These are phyloP conservation scores for Paraleonurus japonicus DNA, from an alignment of 257 asterid genomes.

Conservation along the genomic window DNA sequence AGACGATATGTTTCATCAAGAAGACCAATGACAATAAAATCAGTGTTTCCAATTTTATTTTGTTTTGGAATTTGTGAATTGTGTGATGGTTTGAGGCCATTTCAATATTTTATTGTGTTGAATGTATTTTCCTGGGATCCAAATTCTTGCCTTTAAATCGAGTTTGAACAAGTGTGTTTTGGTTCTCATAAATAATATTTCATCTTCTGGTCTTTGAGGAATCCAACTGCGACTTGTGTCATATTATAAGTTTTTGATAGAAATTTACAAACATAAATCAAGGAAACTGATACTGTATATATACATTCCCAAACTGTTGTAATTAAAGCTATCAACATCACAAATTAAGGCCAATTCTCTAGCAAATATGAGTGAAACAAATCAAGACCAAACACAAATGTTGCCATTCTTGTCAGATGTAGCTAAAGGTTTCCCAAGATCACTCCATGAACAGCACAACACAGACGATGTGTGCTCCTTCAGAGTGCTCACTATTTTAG, in stretches of 20 bases:
- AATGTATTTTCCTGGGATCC: too few species aligned
- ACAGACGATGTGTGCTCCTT: slow-evolving; percentile 80
- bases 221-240: background rate
- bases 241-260: background rate
- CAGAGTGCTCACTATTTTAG: slow-evolving; percentile 64
- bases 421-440: slow-evolving; percentile 77
- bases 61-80: too few species aligned
- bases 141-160: too few species aligned
- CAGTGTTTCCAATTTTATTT: too few species aligned
- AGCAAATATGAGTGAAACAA: background rate
- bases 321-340: slow-evolving; percentile 12
- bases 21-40: too few species aligned
- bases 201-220: too few species aligned
- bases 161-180: too few species aligned
- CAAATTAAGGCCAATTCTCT: slow-evolving; percentile 21
- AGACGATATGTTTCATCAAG: too few species aligned
- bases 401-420: slow-evolving; percentile 75
- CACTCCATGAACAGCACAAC: slow-evolving; percentile 83
- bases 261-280: background rate
- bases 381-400: slow-evolving; percentile 64
- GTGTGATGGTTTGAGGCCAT: too few species aligned
- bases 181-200: too few species aligned
- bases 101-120: too few species aligned
- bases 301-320: slow-evolving; percentile 15
- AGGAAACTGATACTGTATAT: slow-evolving; percentile 21